Percentiles rank a stretch among this genome's conserved stretches.
These are phyloP conservation scores for Kandelia obovata DNA, from an alignment of 345 rosid genomes.

Conservation along the genomic window DNA sequence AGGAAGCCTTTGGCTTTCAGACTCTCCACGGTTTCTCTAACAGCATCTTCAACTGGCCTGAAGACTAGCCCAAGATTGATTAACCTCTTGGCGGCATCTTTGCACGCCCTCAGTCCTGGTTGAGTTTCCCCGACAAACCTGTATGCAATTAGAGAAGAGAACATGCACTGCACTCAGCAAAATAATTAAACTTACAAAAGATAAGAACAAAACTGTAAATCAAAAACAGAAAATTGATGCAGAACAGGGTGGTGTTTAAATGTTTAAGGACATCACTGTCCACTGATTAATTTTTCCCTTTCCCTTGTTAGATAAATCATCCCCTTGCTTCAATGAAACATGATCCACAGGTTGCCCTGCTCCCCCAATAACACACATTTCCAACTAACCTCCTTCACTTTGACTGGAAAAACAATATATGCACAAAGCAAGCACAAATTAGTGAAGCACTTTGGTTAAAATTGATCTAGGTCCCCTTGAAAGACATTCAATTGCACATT, in stretches of 20 bases:
- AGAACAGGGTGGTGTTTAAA: background rate
- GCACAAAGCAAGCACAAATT: too few relatives aligned
- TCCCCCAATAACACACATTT: slow-evolving; percentile 15
- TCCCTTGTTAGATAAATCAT: background rate
- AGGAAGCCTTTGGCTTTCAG: slow-evolving; percentile 56
- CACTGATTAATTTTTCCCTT: too few relatives aligned
- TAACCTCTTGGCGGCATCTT: slow-evolving; percentile 73
- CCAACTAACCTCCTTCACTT: slow-evolving; percentile 9
- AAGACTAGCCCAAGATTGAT: slow-evolving; percentile 57
- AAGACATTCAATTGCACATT: background rate
- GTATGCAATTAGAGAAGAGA: slow-evolving; percentile 6
- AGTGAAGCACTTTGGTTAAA: background rate
- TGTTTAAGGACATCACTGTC: background rate
- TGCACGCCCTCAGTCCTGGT: slow-evolving; percentile 48
- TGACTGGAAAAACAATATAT: background rate
- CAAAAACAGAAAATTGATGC: background rate
- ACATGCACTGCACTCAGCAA: background rate
- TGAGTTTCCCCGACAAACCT: slow-evolving; percentile 61
- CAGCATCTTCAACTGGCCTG: slow-evolving; percentile 61
- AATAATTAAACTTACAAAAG: background rate
- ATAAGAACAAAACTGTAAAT: background rate
- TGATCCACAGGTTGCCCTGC: slow-evolving; percentile 26
- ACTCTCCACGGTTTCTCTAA: slow-evolving; percentile 60
- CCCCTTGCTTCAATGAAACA: background rate
- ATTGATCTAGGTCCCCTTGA: background rate